Percentiles rank a stretch among this genome's conserved stretches.
These are phyloP conservation scores for Daldinia concentrica DNA, from an alignment of 495 filamentous ascomycete species.

Conservation along the genomic window DNA sequence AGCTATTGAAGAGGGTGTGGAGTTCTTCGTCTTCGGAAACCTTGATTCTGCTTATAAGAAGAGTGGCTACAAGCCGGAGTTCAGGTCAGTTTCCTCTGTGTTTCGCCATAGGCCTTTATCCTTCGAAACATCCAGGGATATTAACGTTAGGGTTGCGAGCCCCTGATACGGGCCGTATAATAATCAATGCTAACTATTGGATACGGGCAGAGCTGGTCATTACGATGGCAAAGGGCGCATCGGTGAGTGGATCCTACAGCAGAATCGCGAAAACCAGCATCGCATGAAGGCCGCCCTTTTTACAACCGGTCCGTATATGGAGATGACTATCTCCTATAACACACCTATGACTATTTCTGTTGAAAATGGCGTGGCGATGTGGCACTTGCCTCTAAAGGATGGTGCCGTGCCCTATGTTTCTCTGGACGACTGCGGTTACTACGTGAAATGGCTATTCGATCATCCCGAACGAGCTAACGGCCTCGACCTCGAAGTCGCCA, in stretches of 20 bases:
- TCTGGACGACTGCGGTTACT: slow-evolving; percentile 63
- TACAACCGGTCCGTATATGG: slow-evolving; percentile 64
- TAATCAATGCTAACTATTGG: neutral
- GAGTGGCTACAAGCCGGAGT: slow-evolving; percentile 56
- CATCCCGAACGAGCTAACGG: slow-evolving; percentile 58
- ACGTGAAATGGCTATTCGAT: slow-evolving; percentile 67
- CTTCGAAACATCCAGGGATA: neutral
- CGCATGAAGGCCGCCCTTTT: slow-evolving; percentile 60
- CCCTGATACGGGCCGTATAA: too few species aligned
- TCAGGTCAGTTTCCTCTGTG: slow-evolving; percentile 38
- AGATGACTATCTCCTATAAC: slow-evolving; percentile 53
- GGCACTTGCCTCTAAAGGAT: slow-evolving; percentile 55
- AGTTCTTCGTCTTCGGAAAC: slow-evolving; percentile 63
- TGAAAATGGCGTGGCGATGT: slow-evolving; percentile 54
- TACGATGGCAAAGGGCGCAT: slow-evolving; percentile 66
- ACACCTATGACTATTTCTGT: slow-evolving; percentile 53
- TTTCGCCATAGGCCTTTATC: neutral
- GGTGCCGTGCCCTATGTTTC: slow-evolving; percentile 58
- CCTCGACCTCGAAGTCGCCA: slow-evolving; percentile 61
- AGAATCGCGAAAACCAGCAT: slow-evolving; percentile 46
- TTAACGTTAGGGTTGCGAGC: too few species aligned
- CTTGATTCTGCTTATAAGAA: slow-evolving; percentile 60
- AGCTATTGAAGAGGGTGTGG: slow-evolving; percentile 58
- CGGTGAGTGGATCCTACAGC: slow-evolving; percentile 58
- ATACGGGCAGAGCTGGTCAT: slow-evolving; percentile 50